Evolutionary conservation across 78 protist genomes (phyloP), one percentile per base, ranked within the genome.

Genomic region (Fonticula alba): DNA sequence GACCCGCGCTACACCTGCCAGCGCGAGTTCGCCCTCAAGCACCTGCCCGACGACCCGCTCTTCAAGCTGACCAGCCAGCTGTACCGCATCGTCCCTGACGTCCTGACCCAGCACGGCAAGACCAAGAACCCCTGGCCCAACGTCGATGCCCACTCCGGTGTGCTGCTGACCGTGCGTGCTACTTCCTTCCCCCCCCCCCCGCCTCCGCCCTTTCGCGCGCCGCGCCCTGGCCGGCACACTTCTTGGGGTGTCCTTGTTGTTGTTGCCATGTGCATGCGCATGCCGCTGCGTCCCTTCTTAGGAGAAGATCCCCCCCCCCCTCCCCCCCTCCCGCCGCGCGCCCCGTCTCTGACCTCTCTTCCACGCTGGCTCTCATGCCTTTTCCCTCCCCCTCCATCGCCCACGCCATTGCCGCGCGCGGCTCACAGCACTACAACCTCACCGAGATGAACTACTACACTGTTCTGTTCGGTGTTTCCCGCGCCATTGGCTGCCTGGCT

Each of bases 111-210:
- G 84, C 91, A 83, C 50, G 91, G 94, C 40, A 87, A 88, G 84
- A 84, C 92, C 52, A 88, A 88, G 81, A 92, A 92, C 82, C 97
- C 97, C 61, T 89, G 58, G 68, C 72, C 72, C 64, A 92, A 92
- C 79, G 95, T 92, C 41, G 97, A 92, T 67, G 93, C 97, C 46
- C 97, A 92, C 86, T 79, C 88, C 24, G 97, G 97, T 62, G 78
- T 83, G 68, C 75, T 92, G 32, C 81, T 88, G 46, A 81, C 69
- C 68, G 56, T 64, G 66, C 56, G 70, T n/a, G n/a, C n/a, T n/a
- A n/a, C n/a, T n/a, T n/a, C 32, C 61, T 62, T 35, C 24, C n/a
- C n/a, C n/a, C n/a, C n/a, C n/a, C n/a, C n/a, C n/a, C n/a, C n/a
- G n/a, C n/a, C n/a, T n/a, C n/a, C n/a, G n/a, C n/a, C n/a, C n/a